Conservation (phyloP, 768 basidiomycete genomes). For the Tulasnella sp. region DNA sequence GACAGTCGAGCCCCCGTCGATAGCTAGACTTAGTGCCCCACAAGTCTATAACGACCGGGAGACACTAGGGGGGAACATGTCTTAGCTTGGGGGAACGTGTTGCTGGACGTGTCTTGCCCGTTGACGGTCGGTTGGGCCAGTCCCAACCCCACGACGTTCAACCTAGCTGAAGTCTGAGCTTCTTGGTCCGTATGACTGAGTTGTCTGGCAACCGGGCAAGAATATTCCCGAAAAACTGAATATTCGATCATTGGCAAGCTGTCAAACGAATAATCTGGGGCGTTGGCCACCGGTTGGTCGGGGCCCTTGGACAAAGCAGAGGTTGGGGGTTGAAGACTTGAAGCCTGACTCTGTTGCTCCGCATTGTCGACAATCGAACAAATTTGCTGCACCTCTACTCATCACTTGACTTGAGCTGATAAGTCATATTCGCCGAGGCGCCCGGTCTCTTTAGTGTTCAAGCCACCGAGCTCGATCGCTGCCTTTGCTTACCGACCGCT, state of each 20-base stretch:
- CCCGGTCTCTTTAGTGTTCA: neutral
- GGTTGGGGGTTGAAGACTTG: neutral
- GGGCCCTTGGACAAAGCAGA: neutral
- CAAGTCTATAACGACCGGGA: too few relatives aligned
- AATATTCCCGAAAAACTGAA: too few relatives aligned
- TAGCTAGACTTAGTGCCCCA: too few relatives aligned
- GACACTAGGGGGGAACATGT: too few relatives aligned
- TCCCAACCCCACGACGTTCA: neutral
- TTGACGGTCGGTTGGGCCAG: neutral
- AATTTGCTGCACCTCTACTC: neutral
- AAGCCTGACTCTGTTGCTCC: neutral
- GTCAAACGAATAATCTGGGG: neutral
- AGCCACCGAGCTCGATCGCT: neutral
- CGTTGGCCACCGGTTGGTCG: too few relatives aligned
- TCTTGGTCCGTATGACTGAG: neutral
- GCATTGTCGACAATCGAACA: neutral
- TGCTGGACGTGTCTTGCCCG: too few relatives aligned
- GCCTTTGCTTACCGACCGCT: neutral
- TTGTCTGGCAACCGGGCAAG: too few relatives aligned
- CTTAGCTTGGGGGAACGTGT: too few relatives aligned
- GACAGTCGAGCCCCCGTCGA: too few relatives aligned
- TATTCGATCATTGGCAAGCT: neutral
- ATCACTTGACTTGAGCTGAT: neutral
- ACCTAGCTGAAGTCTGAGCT: neutral
- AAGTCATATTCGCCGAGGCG: neutral